Base-by-base conservation (phyloP, 768 basidiomycete species). In the Candolleomyces eurysporus region DNA sequence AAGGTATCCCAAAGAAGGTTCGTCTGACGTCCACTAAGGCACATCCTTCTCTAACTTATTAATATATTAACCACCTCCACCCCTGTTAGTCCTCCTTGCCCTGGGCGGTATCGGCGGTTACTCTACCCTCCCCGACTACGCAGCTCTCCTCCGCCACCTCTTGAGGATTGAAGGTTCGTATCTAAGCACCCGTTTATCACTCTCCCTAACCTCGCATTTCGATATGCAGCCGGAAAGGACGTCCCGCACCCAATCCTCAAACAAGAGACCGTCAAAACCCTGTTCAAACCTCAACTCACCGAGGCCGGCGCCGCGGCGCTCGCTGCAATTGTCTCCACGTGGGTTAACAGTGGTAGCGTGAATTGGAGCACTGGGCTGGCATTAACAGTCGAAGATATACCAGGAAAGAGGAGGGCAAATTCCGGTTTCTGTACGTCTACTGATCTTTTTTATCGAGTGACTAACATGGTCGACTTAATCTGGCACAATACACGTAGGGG, bases 351-450 rank as follows among this genome's bases (percentile, higher is more conserved):
- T 64, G 67, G 11, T 26, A 48, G 14, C n/a, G 36, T 43, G 53
- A 72, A 72, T 53, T 76, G 71, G 68, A 68, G 71, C 53, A 67
- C 54, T 17, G 75, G 64, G 2, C 62, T 73, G 5, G 69, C 69
- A 57, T 26, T 78, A 16, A 64, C 63, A 4, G 70, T 70, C 0
- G 53, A 54, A 1, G 74, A 75, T 55, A 64, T 61, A 42, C 68
- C 68, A 3, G 69, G 68, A 5, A 66, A 64, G 40, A 67, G 75
- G 26, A 72, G 65, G 63, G 72, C 71, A 52, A 71, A 71, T 21
- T 69, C 73, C 2, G 75, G 64, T 5, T 69, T 68, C 32, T 76
- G 75, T 76, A 55, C 61, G 75, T 68, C 21, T 21, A 1, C 11
- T 36, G 36, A 46, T 6, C 6, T 3, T 46, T 46, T 6, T 7